These are phyloP conservation scores for Plenodomus lindquistii DNA, from an alignment of 2,329 filamentous ascomycete species.

Conservation along the genomic window DNA sequence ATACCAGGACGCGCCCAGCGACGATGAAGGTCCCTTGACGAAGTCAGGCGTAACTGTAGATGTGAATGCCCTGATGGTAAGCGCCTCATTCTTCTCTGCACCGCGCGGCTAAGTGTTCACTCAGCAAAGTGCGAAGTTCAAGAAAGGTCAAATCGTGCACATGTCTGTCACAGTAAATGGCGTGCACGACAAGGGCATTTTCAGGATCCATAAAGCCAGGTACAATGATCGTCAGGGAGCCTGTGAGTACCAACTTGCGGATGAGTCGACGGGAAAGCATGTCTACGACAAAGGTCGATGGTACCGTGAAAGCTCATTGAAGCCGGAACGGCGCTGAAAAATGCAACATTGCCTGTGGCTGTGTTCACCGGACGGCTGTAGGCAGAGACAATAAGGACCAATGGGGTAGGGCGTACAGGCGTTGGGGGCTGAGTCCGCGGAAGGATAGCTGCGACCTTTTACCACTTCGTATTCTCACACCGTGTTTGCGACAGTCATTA, in stretches of 20 bases:
- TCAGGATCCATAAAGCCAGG: conserved; percentile 14
- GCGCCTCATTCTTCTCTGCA: background rate
- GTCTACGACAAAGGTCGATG: conserved; percentile 12
- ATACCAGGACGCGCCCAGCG: conserved; percentile 8
- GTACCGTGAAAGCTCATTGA: conserved; percentile 35
- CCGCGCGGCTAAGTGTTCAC: background rate
- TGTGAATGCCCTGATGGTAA: conserved; percentile 19
- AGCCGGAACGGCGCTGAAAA: conserved; percentile 15
- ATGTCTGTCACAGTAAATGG: conserved; percentile 28
- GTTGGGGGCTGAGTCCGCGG: conserved; percentile 17
- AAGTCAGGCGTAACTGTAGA: conserved; percentile 32
- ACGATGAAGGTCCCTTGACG: conserved; percentile 17
- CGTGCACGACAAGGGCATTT: conserved; percentile 24
- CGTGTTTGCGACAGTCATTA: conserved; percentile 12
- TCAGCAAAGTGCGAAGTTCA: conserved; percentile 28
- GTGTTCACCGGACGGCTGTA: conserved; percentile 19
- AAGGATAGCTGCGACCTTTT: conserved; percentile 8
- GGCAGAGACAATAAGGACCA: conserved; percentile 14
- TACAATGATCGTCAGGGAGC: conserved; percentile 17
- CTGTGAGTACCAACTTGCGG: conserved; percentile 35
- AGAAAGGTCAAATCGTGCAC: conserved; percentile 29
- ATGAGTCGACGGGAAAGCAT: background rate
- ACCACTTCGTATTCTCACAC: conserved; percentile 6
- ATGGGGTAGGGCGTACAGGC: conserved; percentile 23
- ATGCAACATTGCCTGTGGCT: conserved; percentile 22